Evolutionary conservation across 169 alveolate species (phyloP), one percentile per base, ranked within the genome.

Genomic region (Theileria parva): DNA sequence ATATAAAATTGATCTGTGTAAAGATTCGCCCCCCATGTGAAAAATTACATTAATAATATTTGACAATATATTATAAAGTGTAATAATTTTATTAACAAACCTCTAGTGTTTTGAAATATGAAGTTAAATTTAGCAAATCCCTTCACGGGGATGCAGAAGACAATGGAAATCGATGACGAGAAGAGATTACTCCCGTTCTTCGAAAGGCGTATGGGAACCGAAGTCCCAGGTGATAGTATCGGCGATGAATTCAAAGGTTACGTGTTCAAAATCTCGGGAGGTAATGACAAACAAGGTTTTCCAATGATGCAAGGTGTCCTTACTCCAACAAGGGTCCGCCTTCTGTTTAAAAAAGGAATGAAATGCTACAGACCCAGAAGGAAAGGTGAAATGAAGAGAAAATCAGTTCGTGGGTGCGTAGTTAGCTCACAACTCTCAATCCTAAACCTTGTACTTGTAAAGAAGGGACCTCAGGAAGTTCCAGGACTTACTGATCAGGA

Each of bases 261-360:
- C 93, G 93, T 97, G 59, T 95, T 98, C 80, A 80, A 89, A 48
- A 93, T 94, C 44, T 81, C 96, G 21, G 99, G 99, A 76, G 99
- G 99, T 67, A 98, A 97, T 92, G 99, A 98, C 94, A 98, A 98
- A 92, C 99, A 98, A 93, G 99, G 99, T 44, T 98, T 98, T 94
- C 99, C 99, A 68, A 98, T 98, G 99, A 95, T 97, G 96, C 99
- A 97, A 93, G 99, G 99, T 61, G 98, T 98, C 80, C 86, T 98
- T 59, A 86, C 92, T 32, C 90, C 95, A 86, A 50, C 78, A 57
- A 89, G 98, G 13, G 98, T 95, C 12, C 92, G 97, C 67, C 91
- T 96, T 13, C 89, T 96, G 55, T 91, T 96, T 86, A 91, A 88
- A 77, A 89, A 93, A 81, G 97, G 96, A 21, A 94, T 94, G 96